Evolutionary conservation across 202 grass and related monocot genomes (phyloP).

Genomic region (Panicum hallii): DNA sequence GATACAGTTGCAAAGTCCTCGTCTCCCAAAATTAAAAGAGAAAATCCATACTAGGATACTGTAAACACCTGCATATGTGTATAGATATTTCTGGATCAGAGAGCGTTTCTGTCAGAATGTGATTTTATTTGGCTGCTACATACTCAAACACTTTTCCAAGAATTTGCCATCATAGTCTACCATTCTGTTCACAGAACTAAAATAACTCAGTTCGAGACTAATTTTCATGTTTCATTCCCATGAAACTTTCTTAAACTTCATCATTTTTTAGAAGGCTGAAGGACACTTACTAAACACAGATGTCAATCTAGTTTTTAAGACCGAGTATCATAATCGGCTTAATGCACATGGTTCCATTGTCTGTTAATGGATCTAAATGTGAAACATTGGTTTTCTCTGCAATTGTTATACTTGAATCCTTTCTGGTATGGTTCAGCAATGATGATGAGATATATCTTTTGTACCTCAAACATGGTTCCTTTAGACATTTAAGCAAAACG

Average conservation of each 20-base stretch:
- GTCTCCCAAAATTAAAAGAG: not conserved
- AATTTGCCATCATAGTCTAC: not conserved
- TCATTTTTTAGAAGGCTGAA: not conserved
- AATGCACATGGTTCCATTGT: not conserved
- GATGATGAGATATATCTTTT: not conserved
- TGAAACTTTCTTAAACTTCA: not conserved
- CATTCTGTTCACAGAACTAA: not conserved
- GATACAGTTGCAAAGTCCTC: not conserved
- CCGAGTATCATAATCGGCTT: not conserved
- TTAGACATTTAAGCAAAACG: not conserved
- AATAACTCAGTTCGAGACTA: not conserved
- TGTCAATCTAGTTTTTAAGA: too few relatives aligned
- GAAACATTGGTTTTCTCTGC: not conserved
- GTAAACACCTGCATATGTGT: not conserved
- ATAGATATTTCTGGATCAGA: not conserved
- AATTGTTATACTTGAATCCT: not conserved
- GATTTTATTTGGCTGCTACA: not conserved
- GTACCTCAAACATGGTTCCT: not conserved
- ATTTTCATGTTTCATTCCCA: not conserved
- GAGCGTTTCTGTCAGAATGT: not conserved
- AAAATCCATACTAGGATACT: not conserved
- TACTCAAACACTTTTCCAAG: not conserved
- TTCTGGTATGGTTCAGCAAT: not conserved
- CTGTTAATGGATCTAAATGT: not conserved
- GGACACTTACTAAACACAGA: not conserved